phyloP scores from a whole-genome alignment of 345 rosid species.

The Populus tremula region DNA sequence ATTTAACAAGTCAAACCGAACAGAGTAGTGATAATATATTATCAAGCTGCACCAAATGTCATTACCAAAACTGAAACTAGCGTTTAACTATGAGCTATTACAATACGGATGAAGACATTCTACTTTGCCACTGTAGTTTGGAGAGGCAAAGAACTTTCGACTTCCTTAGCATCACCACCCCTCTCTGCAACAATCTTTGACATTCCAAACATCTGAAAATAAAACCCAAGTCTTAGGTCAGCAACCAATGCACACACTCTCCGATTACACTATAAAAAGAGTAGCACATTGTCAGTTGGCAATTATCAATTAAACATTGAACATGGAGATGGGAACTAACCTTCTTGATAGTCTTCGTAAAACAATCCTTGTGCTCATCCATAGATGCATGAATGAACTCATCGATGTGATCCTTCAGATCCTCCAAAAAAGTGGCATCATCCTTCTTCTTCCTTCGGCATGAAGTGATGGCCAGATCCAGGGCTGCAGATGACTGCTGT shows the following conservation, averaged over 20 bases:
- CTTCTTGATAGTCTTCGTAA: slow-evolving; percentile 71
- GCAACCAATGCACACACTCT: not conserved
- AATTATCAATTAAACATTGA: not conserved
- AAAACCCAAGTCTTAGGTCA: not conserved
- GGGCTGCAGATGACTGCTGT: slow-evolving; percentile 12
- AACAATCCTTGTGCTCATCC: slow-evolving; percentile 85
- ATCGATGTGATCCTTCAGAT: slow-evolving; percentile 78
- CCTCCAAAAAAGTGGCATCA: slow-evolving; percentile 71
- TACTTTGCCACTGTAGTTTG: slow-evolving; percentile 52
- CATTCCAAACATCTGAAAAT: slow-evolving; percentile 76
- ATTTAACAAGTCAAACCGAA: not conserved
- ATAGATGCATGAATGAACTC: slow-evolving; percentile 79
- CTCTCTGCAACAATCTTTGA: slow-evolving; percentile 70
- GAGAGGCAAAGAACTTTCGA: slow-evolving; percentile 61
- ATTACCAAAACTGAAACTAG: not conserved
- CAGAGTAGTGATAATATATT: not conserved
- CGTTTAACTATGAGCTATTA: not conserved
- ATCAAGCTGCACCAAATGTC: not conserved
- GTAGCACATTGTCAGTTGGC: not conserved
- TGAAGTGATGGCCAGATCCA: slow-evolving; percentile 32
- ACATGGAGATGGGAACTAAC: slow-evolving; percentile 25
- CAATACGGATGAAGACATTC: not conserved
- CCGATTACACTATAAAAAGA: not conserved
- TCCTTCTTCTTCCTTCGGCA: slow-evolving; percentile 73
- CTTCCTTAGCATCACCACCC: slow-evolving; percentile 52